Conservation (phyloP, 106 monocot species). For the Vanilla planifolia region DNA sequence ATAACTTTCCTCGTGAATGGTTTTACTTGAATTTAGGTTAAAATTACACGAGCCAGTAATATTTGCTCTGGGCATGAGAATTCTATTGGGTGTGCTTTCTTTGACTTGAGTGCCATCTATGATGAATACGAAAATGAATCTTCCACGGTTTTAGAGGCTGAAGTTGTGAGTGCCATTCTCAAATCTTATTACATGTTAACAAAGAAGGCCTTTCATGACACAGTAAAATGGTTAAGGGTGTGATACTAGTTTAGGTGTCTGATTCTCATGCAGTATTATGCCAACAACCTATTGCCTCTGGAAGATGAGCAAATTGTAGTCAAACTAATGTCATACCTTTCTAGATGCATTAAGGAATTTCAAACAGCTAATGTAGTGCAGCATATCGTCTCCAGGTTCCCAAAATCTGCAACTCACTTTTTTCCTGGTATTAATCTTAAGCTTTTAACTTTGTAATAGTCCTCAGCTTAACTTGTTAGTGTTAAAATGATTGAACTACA, state of each 20-base stretch:
- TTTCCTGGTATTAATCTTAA: slow-evolving; percentile 49
- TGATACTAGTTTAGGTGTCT: neutral
- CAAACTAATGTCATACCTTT: slow-evolving; percentile 39
- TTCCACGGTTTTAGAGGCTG: slow-evolving; percentile 49
- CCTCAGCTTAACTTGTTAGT: neutral
- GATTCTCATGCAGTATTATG: slow-evolving; percentile 41
- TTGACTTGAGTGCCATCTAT: slow-evolving; percentile 53
- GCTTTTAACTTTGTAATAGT: neutral
- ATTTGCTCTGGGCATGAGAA: slow-evolving; percentile 46
- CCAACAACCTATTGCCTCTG: slow-evolving; percentile 42
- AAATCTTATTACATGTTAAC: too few relatives aligned
- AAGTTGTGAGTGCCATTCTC: slow-evolving; percentile 48
- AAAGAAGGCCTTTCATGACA: too few relatives aligned
- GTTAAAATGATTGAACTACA: neutral
- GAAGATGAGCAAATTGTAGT: slow-evolving; percentile 64
- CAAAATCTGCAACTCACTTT: slow-evolving; percentile 55
- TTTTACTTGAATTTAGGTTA: slow-evolving; percentile 27
- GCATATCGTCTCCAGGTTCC: slow-evolving; percentile 39
- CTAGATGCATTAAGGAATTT: slow-evolving; percentile 50
- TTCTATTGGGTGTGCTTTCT: slow-evolving; percentile 54
- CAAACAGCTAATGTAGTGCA: slow-evolving; percentile 38
- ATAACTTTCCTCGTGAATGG: neutral
- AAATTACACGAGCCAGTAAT: slow-evolving; percentile 47
- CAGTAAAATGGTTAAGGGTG: neutral
- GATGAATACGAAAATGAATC: slow-evolving; percentile 61